Evolutionary conservation across 352 stramenopile genomes (phyloP), one percentile per base, ranked within the genome.

Genomic region (Thalassiosira mediterranea): DNA sequence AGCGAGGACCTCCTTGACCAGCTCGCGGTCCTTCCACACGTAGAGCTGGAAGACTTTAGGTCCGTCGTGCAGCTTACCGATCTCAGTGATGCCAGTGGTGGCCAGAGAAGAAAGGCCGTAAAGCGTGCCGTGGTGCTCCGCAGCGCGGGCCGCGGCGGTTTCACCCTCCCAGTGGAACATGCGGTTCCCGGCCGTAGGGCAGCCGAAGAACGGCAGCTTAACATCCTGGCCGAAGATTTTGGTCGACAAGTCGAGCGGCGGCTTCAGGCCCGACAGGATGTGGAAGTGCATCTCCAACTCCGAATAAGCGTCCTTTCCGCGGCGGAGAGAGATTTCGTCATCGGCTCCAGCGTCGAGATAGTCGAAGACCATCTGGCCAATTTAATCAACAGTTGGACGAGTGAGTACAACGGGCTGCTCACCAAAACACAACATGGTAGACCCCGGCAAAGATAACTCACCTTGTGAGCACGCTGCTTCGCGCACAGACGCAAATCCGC

Each of bases 131-230:
- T 92, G 87, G 66, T 96, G 95, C 57, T 94, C 63, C 0, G 95
- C 88, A 0, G 95, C 95, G 1, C 81, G 81, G 1, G 93, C 90
- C 34, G 91, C 96, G 15, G 92, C 96, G 19, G 91, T 81, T 83
- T 98, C 96, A 42, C 96, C 95, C 59, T 98, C 94, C 32, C 94
- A 95, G 70, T 98, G 95, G 59, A 97, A 96, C 94, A 98, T 98
- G 60, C 95, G 83, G 64, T 98, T 96, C 84, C 96, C 97, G 28
- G 96, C 90, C 17, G 88, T 94, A 13, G 90, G 88, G 64, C 87
- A 95, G 47, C 96, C 92, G 84, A 97, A 98, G 75, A 98, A 95
- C 0, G 96, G 96, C 23, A 97, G 90, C n/a, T 90, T 90, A 11
- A 97, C 90, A 49, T 93, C 82, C 40, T 95, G 82, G 4, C 95